These are phyloP conservation scores for Phytopythium montanum DNA, from an alignment of 352 stramenopile genomes.

Conservation along the genomic window DNA sequence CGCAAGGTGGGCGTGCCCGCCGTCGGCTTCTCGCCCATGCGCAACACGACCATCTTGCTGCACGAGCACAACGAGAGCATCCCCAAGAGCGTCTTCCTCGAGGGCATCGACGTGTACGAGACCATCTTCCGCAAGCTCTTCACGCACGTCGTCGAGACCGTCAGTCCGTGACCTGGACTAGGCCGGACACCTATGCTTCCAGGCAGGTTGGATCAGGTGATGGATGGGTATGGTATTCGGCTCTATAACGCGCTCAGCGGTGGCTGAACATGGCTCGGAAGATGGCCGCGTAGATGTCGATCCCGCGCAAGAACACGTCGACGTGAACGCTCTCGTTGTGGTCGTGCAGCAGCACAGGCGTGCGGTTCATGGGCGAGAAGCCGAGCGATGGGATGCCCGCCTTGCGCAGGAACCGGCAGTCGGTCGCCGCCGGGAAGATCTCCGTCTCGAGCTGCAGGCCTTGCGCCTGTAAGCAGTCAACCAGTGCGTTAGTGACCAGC, in stretches of 20 bases:
- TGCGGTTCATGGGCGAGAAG: constrained; percentile 92
- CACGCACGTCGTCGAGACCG: constrained; percentile 11
- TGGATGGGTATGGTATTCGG: neutral
- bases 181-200: too few species aligned
- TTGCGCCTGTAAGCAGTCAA: constrained; percentile 10
- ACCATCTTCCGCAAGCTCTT: constrained; percentile 55
- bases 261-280: constrained; percentile 32
- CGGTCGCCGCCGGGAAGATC: constrained; percentile 92
- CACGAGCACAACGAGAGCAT: constrained; percentile 97
- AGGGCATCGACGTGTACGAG: constrained; percentile 90
- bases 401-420: constrained; percentile 89
- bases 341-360: constrained; percentile 92
- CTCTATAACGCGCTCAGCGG: neutral
- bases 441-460: constrained; percentile 62
- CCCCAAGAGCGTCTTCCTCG: constrained; percentile 88
- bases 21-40: constrained; percentile 94
- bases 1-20: constrained; percentile 88
- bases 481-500: neutral
- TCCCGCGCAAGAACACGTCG: constrained; percentile 88
- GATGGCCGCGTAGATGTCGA: constrained; percentile 73
- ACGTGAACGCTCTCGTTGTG: constrained; percentile 94
- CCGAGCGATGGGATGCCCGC: constrained; percentile 88
- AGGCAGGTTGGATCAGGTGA: neutral
- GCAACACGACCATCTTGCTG: constrained; percentile 92
- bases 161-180: too few species aligned